Base-by-base conservation (phyloP, 305 asterid genomes). In the Ajuga reptans region DNA sequence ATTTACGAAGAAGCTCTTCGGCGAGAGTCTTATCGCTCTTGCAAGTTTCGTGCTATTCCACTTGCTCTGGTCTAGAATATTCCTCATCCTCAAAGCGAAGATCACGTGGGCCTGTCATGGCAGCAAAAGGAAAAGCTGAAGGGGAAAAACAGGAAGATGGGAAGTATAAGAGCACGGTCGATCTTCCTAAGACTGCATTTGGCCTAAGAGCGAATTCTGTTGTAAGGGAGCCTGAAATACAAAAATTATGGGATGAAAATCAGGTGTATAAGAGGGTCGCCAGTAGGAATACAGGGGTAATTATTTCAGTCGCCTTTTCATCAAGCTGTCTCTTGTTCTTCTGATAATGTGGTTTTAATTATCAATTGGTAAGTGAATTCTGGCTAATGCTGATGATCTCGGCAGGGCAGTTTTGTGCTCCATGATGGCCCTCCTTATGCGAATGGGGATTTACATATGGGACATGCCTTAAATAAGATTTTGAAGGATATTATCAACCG, bases 341-440 rank as follows among this genome's bases (percentile, higher is more conserved):
- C 17, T 42, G 34, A 21, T 75, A 41, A 17, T 21, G 27, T 21
- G 31, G 27, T 36, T 34, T n/a, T 47, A 69, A 53, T 69, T 50
- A 57, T 52, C 47, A 15, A 41, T 10, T 68, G 54, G 12, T 56
- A 58, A 16, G 69, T 72, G 73, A 42, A 63, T 63, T 72, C 55
- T 73, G 46, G 65, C 71, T 84, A 76, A 84, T 70, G 62, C 64
- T 74, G 53, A 65, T 75, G 39, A 49, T 79, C 47, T 80, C 78
- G 69, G 72, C 88, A 93, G 97, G 99, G 89, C 72, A 84, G 78
- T 73, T 93, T 93, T 80, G 88, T 93, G 78, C 95, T 91, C 69
- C 99, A 93, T 66, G 99, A 93, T 69, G 99, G 99, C 41, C 99
- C 99, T 71, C 99, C 99, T 66, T 93, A 93, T 74, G 99, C 99